A percentile compares a stretch with the other conserved stretches of the same genome.
Conservation (phyloP, 2,329 filamentous ascomycete genomes). For the Magnaporthiopsis poae region DNA sequence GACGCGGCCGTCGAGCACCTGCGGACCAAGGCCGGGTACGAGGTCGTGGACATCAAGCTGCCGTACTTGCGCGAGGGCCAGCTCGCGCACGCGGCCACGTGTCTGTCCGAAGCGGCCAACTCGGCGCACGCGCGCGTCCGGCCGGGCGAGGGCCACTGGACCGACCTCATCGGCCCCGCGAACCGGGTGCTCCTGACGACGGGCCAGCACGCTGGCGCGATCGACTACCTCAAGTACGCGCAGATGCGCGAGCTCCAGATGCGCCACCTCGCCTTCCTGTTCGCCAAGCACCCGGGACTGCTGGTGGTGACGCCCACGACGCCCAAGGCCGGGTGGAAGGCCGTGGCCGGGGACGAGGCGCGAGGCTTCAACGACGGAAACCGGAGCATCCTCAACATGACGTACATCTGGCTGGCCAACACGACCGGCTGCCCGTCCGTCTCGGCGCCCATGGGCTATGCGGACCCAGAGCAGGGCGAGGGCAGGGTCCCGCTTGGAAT, state of each 20-base stretch:
- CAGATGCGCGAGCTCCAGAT: conserved; percentile 67
- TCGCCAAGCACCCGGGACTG: conserved; percentile 60
- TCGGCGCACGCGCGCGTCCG: conserved; percentile 31
- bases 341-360: conserved; percentile 44
- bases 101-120: conserved; percentile 59
- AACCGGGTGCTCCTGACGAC: conserved; percentile 63
- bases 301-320: conserved; percentile 71
- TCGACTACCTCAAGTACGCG: conserved; percentile 64
- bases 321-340: conserved; percentile 66
- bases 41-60: conserved; percentile 50
- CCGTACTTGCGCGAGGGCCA: conserved; percentile 63
- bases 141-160: conserved; percentile 35
- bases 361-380: conserved; percentile 71
- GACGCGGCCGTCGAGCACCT: conserved; percentile 51
- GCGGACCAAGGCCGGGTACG: conserved; percentile 37
- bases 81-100: conserved; percentile 66
- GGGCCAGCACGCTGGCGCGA: conserved; percentile 52
- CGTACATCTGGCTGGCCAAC: conserved; percentile 79
- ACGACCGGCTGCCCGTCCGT: conserved; percentile 69
- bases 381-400: conserved; percentile 65
- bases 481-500: conserved; percentile 53
- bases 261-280: conserved; percentile 66
- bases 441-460: conserved; percentile 65
- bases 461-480: conserved; percentile 41
- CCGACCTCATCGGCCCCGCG: conserved; percentile 49